These are phyloP conservation scores for Rehmannia glutinosa DNA, from an alignment of 257 asterid genomes.

Conservation along the genomic window DNA sequence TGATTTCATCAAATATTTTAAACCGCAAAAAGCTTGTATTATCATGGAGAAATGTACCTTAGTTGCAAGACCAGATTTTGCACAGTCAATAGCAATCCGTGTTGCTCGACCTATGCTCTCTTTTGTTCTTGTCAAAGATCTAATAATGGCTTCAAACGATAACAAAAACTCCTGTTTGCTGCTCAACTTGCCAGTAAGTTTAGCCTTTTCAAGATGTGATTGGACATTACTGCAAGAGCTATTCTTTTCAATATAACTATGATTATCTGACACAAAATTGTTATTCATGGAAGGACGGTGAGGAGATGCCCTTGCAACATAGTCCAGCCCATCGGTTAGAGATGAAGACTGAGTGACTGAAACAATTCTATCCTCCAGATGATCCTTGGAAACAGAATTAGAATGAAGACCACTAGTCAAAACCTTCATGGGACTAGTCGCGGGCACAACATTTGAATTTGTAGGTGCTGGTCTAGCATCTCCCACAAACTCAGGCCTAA, in stretches of 20 bases:
- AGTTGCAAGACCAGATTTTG: conserved; percentile 73
- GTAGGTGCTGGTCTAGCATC: conserved; percentile 27
- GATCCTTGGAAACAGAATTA: conserved; percentile 33
- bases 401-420: conserved; percentile 25
- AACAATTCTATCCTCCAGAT: conserved; percentile 40
- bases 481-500: conserved; percentile 31
- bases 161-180: conserved; percentile 49
- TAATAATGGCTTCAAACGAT: conserved; percentile 61
- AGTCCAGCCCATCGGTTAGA: conserved; percentile 41
- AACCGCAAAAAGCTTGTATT: background rate
- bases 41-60: conserved; percentile 45
- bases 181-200: conserved; percentile 40
- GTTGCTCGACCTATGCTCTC: conserved; percentile 90
- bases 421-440: conserved; percentile 38
- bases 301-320: conserved; percentile 38
- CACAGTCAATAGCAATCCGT: conserved; percentile 83
- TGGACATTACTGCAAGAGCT: conserved; percentile 35
- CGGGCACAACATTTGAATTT: conserved; percentile 26
- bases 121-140: conserved; percentile 72
- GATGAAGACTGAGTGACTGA: conserved; percentile 37
- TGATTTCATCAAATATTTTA: background rate
- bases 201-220: conserved; percentile 36
- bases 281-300: conserved; percentile 40
- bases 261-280: conserved; percentile 37
- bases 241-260: conserved; percentile 30